phyloP scores from a whole-genome alignment of 495 filamentous ascomycete genomes.

The Pseudotulostoma volvatum region DNA sequence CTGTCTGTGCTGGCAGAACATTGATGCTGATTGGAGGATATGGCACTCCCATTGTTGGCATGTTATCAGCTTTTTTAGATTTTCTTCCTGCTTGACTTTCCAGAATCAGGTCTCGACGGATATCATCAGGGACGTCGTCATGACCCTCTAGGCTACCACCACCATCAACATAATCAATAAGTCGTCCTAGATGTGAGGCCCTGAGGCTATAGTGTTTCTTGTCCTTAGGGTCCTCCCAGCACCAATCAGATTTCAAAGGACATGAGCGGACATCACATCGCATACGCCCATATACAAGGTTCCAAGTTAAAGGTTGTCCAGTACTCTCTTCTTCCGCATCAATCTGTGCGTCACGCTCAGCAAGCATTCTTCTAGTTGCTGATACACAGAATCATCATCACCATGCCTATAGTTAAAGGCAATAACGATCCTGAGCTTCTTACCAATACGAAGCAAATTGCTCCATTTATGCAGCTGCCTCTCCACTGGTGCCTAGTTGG shows the following conservation, averaged over 20 bases:
- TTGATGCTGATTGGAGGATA: neutral
- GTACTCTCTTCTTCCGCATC: constrained; percentile 7
- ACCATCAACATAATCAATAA: neutral
- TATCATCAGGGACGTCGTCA: constrained; percentile 1
- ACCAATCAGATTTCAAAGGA: constrained; percentile 5
- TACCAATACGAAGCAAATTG: constrained; percentile 2
- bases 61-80: neutral
- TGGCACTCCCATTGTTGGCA: neutral
- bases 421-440: constrained; percentile 5
- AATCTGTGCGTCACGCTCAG: constrained; percentile 8
- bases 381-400: constrained; percentile 5
- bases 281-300: constrained; percentile 8
- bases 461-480: constrained; percentile 9
- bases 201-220: constrained; percentile 7
- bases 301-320: constrained; percentile 5
- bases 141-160: neutral
- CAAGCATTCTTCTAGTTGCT: constrained; percentile 8
- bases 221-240: constrained; percentile 7
- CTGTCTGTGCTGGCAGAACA: neutral
- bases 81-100: constrained; percentile 12
- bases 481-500: constrained; percentile 10
- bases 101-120: constrained; percentile 15
- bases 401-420: constrained; percentile 10
- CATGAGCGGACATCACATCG: constrained; percentile 5
- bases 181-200: neutral